phyloP scores from a whole-genome alignment of 768 basidiomycete genomes.

The Astraeus odoratus region DNA sequence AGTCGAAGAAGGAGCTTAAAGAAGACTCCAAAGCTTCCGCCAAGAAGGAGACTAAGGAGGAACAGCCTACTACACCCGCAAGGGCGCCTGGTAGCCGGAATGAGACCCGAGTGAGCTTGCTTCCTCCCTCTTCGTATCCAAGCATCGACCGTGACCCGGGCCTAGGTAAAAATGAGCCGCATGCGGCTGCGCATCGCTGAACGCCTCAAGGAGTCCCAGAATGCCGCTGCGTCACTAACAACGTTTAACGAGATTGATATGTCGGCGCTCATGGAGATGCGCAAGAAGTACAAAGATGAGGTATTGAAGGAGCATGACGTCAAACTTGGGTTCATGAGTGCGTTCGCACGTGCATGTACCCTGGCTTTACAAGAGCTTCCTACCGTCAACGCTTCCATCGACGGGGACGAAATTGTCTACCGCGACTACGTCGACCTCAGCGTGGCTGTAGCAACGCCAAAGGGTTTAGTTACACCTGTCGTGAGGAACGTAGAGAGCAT shows the following conservation, averaged over 20 bases:
- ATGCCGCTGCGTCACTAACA: slow-evolving; percentile 91
- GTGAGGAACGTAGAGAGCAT: slow-evolving; percentile 85
- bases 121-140: neutral
- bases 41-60: slow-evolving; percentile 23
- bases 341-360: slow-evolving; percentile 82
- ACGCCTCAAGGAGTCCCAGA: slow-evolving; percentile 97
- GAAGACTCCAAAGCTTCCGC: slow-evolving; percentile 24
- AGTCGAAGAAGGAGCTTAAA: slow-evolving; percentile 32
- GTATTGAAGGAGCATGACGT: slow-evolving; percentile 88
- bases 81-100: slow-evolving; percentile 50
- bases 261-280: slow-evolving; percentile 91
- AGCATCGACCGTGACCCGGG: neutral
- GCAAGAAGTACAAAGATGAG: slow-evolving; percentile 88
- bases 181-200: slow-evolving; percentile 97
- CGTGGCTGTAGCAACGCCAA: slow-evolving; percentile 95
- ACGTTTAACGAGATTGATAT: slow-evolving; percentile 99
- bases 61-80: slow-evolving; percentile 25
- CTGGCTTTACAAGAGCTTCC: slow-evolving; percentile 90
- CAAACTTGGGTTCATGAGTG: slow-evolving; percentile 98
- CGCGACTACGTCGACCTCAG: slow-evolving; percentile 88
- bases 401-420: slow-evolving; percentile 91
- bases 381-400: slow-evolving; percentile 89
- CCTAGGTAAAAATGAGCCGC: slow-evolving; percentile 93
- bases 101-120: slow-evolving; percentile 71
- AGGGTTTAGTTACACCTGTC: slow-evolving; percentile 95